A percentile compares a stretch with the other conserved stretches of the same genome.
phyloP scores from a whole-genome alignment of 2,329 filamentous ascomycete species.

The Colletotrichum ledebouriae region DNA sequence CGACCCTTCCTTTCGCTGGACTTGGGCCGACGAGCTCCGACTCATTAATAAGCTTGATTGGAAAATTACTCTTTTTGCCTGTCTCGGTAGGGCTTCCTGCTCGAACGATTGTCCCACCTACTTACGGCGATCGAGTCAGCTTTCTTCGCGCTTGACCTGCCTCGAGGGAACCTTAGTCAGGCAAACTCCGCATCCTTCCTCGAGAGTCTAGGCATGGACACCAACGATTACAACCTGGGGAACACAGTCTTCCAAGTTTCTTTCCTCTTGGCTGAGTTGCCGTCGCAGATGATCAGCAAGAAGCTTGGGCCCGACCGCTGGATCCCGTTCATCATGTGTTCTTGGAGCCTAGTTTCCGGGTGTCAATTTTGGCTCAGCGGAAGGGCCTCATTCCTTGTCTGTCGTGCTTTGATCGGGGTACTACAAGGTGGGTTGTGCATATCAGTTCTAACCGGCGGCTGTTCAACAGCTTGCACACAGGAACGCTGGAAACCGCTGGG shows the following conservation, averaged over 20 bases:
- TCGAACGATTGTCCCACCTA: rapidly evolving
- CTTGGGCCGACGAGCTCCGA: conserved; percentile 49
- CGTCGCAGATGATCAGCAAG: conserved; percentile 72
- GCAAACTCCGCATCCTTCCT: conserved; percentile 51
- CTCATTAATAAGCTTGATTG: conserved; percentile 50
- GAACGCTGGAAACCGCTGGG: no score
- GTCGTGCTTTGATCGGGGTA: conserved; percentile 55
- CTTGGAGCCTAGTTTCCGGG: conserved; percentile 42
- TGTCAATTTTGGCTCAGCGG: conserved; percentile 52
- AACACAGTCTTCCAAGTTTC: conserved; percentile 67
- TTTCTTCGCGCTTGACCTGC: conserved; percentile 47
- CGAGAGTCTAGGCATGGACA: conserved; percentile 54
- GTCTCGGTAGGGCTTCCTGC: conserved; percentile 20
- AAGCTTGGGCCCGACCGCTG: conserved; percentile 55
- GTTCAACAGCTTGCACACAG: no score
- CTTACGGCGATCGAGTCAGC: conserved; percentile 20
- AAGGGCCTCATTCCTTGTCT: conserved; percentile 54
- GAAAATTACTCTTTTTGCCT: conserved; percentile 44
- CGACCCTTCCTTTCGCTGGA: conserved; percentile 51
- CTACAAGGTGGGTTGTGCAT: conserved; percentile 52
- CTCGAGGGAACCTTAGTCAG: conserved; percentile 46
- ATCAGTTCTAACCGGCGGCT: no score
- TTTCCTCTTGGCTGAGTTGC: conserved; percentile 70
- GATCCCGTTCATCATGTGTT: conserved; percentile 47
- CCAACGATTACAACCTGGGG: conserved; percentile 65